phyloP scores from a whole-genome alignment of 805 yeast species.

The Saccharomyces paradoxus region DNA sequence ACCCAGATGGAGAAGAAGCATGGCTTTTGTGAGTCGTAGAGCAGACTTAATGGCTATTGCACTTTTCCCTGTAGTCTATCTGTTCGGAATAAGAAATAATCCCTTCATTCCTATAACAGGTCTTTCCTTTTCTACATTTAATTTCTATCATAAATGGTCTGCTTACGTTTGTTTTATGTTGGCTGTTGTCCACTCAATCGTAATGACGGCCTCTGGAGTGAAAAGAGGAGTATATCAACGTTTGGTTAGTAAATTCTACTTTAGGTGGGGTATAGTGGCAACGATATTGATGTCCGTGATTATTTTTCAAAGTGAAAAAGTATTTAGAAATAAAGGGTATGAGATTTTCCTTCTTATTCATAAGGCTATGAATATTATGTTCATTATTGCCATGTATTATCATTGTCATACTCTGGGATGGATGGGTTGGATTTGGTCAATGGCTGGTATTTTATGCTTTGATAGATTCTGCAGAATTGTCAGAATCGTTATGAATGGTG shows the following conservation, averaged over 20 bases:
- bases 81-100: conserved; percentile 70
- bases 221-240: conserved; percentile 34
- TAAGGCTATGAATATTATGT: conserved; percentile 44
- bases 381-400: conserved; percentile 47
- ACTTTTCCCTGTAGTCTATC: conserved; percentile 47
- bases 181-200: conserved; percentile 47
- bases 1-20: conserved; percentile 27
- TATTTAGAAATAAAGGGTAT: conserved; percentile 46
- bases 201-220: conserved; percentile 43
- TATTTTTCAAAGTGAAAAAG: conserved; percentile 41
- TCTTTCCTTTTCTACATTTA: conserved; percentile 51
- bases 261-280: conserved; percentile 43
- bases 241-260: conserved; percentile 40
- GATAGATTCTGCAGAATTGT: conserved; percentile 43
- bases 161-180: conserved; percentile 45
- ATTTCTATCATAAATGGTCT: conserved; percentile 58
- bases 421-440: conserved; percentile 42
- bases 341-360: conserved; percentile 57
- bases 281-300: conserved; percentile 38
- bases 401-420: conserved; percentile 50
- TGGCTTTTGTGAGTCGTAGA: conserved; percentile 44
- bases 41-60: conserved; percentile 43
- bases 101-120: conserved; percentile 56
- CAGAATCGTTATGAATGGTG: conserved; percentile 30
- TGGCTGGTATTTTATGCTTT: conserved; percentile 41